Percentiles rank a stretch among this genome's conserved stretches.
phyloP scores from a whole-genome alignment of 2,329 filamentous ascomycete genomes.

The Scedosporium apiospermum region DNA sequence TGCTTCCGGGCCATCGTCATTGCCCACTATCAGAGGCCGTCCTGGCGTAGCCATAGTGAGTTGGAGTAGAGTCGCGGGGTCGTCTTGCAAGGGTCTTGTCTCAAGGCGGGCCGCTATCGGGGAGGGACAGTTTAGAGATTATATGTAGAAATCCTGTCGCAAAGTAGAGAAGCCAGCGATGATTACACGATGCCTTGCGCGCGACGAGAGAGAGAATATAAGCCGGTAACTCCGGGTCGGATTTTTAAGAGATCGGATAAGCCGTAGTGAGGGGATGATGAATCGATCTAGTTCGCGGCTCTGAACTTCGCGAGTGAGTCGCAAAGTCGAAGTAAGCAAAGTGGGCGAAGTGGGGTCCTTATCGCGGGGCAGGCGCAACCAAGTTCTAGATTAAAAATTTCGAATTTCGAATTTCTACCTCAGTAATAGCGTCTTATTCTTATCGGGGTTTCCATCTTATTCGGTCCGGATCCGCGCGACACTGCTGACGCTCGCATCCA shows the following conservation, averaged over 20 bases:
- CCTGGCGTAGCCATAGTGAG: neutral
- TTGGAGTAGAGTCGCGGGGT: neutral
- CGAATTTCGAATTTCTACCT: neutral
- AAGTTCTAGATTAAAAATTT: neutral
- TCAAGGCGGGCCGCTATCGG: no score
- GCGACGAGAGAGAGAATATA: no score
- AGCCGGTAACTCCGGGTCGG: no score
- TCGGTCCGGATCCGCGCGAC: neutral
- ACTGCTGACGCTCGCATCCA: no score
- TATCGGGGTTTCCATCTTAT: neutral
- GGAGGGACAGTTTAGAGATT: no score
- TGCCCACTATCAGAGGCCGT: slow-evolving; percentile 61
- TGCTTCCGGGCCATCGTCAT: slow-evolving; percentile 59
- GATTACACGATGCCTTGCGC: no score
- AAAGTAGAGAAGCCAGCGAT: no score
- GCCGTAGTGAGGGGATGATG: no score
- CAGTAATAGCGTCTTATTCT: neutral
- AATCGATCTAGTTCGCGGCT: no score
- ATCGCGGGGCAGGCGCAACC: neutral
- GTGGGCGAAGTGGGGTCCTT: neutral
- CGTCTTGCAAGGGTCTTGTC: neutral
- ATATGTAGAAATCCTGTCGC: no score
- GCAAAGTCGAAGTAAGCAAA: neutral
- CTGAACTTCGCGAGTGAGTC: no score
- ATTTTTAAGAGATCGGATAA: no score